Evolutionary conservation across 305 asterid species (phyloP).

Genomic region (Fraxinus greggii): DNA sequence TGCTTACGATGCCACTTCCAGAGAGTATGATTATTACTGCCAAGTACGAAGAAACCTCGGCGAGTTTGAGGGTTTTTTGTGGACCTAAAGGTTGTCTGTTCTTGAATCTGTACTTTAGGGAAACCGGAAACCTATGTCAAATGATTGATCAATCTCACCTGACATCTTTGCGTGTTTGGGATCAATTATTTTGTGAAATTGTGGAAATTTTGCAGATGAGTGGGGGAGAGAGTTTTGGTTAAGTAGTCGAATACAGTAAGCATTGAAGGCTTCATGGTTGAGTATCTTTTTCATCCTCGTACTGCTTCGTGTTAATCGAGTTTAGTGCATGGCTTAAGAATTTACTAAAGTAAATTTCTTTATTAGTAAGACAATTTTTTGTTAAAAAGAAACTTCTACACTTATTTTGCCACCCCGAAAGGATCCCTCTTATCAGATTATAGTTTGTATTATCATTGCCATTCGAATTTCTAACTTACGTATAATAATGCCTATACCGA

Average conservation of each 20-base stretch:
- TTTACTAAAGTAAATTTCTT: too few relatives aligned
- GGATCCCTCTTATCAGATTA: too few relatives aligned
- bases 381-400: too few relatives aligned
- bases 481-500: neutral
- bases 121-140: constrained; percentile 36
- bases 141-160: constrained; percentile 49
- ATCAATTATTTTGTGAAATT: neutral
- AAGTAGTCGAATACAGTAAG: too few relatives aligned
- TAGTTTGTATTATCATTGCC: too few relatives aligned
- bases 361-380: too few relatives aligned
- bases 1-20: constrained; percentile 40
- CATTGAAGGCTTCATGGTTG: neutral
- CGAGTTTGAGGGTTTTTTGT: neutral
- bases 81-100: neutral
- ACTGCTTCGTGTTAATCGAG: too few relatives aligned
- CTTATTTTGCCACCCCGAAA: too few relatives aligned
- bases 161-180: constrained; percentile 36
- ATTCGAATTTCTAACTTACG: neutral
- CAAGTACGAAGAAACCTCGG: constrained; percentile 23
- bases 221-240: neutral
- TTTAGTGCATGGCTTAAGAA: too few relatives aligned
- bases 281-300: too few relatives aligned
- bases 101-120: neutral
- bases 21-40: constrained; percentile 32
- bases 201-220: neutral